Evolutionary conservation across 495 filamentous ascomycete genomes (phyloP).

Genomic region (Pyrenula massariospora): DNA sequence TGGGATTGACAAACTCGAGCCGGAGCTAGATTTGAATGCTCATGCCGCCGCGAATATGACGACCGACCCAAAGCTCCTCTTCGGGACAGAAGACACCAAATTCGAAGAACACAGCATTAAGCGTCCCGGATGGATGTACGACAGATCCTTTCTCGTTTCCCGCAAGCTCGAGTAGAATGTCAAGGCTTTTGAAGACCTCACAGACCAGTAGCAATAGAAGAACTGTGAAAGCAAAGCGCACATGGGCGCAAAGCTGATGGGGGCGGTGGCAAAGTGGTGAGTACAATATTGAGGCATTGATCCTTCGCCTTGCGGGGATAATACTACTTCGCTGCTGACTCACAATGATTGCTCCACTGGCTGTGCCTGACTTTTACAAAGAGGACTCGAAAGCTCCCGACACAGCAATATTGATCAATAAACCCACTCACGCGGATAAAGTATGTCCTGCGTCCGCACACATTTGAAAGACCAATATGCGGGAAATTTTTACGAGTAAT

Average conservation of each 20-base stretch:
- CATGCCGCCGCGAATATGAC: background rate
- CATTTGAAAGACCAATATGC: constrained; percentile 22
- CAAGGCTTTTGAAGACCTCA: constrained; percentile 11
- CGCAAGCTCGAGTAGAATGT: constrained; percentile 23
- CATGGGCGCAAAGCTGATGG: constrained; percentile 21
- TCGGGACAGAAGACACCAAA: background rate
- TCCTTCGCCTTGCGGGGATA: background rate
- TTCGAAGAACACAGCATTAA: background rate
- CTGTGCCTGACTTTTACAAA: constrained; percentile 1
- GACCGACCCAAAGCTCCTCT: background rate
- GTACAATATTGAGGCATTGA: background rate
- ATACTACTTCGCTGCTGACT: background rate
- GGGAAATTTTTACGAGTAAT: constrained; percentile 8
- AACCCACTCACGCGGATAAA: constrained; percentile 12
- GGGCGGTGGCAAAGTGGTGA: constrained; percentile 26
- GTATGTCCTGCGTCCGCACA: constrained; percentile 24
- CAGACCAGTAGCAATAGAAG: background rate
- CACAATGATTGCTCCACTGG: constrained; percentile 4
- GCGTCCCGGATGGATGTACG: constrained; percentile 15
- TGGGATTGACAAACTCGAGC: constrained; percentile 11
- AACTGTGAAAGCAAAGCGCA: constrained; percentile 11
- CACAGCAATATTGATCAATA: constrained; percentile 8
- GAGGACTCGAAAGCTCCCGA: background rate
- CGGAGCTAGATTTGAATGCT: background rate
- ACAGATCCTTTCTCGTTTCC: constrained; percentile 26